Base-by-base conservation (phyloP, 768 basidiomycete species). In the Cubamyces lactineus region DNA sequence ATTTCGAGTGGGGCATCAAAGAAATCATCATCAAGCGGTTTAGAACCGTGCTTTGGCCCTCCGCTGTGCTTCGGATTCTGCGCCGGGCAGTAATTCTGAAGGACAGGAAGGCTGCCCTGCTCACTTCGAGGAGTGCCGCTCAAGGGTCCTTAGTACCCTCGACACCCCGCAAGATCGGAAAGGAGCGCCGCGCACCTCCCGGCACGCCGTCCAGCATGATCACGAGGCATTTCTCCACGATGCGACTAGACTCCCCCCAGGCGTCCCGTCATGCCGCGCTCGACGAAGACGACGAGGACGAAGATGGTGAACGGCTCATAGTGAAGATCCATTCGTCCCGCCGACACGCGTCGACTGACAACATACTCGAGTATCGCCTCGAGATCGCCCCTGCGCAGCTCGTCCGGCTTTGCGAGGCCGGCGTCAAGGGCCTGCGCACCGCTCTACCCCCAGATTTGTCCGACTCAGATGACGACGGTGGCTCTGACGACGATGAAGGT, bases 1-100 rank as follows among this genome's bases (percentile, higher is more conserved):
- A 87, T 71, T 96, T 96, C 64, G 94, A 96, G 71, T 97, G 94
- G 94, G 94, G 94, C 0, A 87, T 92, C 52, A 87, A 81, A 67
- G 89, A 92, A 50, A 79, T 86, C 2, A 92, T 96, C 57, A 82
- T 91, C 66, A 92, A 92, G 65, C 86, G 92, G 12, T 94, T 96
- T 70, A 80, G 91, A 69, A 91, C 86, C 0, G 83, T 93, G 3
- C 81, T 95, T 17, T 97, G 94, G 90, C 86, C 85, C 16, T 85
- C 87, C 0, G 83, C 86, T 12, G 81, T 91, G 8, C 77, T 91
- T 53, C 82, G 91, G 40, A 85, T 87, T 24, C 74, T 96, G 26
- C 81, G 92, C n/a, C 81, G 88, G 7, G 81, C 79, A 2, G 83
- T 83, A 1, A 62, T 92, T 24, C 78, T 86, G 43, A 52, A 72